Evolutionary conservation across 116 monocot species (phyloP).

Genomic region (Phalaenopsis hybrid): DNA sequence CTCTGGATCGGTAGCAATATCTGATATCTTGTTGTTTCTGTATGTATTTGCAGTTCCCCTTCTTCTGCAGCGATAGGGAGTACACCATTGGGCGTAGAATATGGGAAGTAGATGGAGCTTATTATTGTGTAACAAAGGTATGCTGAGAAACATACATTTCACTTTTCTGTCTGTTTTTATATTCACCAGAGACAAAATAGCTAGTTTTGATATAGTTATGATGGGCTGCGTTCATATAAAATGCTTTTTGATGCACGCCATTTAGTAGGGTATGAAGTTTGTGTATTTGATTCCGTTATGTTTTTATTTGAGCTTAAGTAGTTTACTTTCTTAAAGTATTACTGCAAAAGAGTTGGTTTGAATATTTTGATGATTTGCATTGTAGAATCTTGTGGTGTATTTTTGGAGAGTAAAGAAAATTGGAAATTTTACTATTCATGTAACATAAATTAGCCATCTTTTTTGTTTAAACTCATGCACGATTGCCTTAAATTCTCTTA

Average conservation of each 20-base stretch:
- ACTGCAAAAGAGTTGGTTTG: too few relatives aligned
- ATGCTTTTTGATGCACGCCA: neutral
- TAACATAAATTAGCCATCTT: too few relatives aligned
- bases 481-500: too few relatives aligned
- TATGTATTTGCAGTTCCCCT: slow-evolving; percentile 62
- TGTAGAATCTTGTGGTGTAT: too few relatives aligned
- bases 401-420: too few relatives aligned
- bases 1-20: neutral
- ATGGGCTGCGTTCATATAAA: neutral
- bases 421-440: too few relatives aligned
- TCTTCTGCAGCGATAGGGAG: slow-evolving; percentile 96
- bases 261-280: neutral
- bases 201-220: neutral
- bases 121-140: slow-evolving; percentile 97
- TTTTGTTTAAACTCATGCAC: too few relatives aligned
- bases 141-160: slow-evolving; percentile 1
- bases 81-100: slow-evolving; percentile 90
- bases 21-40: slow-evolving; percentile 12
- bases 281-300: neutral
- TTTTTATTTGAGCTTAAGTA: neutral
- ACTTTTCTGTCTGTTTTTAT: neutral
- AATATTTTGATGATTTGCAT: too few relatives aligned
- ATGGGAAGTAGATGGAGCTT: slow-evolving; percentile 61
- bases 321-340: neutral
- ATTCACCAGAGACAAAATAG: neutral